Conservation (phyloP, 371 early-diverging fungal species). For the Rhizopus sp. region DNA sequence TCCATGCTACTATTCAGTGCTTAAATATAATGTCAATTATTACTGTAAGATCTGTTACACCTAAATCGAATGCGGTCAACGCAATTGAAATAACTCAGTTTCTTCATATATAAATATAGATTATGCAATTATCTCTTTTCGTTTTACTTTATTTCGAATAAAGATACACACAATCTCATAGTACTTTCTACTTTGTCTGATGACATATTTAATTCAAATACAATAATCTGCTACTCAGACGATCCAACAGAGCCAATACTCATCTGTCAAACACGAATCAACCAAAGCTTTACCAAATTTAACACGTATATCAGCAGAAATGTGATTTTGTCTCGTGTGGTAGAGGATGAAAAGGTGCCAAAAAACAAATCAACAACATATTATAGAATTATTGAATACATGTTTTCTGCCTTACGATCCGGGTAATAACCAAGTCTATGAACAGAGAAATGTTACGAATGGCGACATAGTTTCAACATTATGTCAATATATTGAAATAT, state of each 20-base stretch:
- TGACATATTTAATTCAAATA: too few species aligned
- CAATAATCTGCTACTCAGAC: slow-evolving; percentile 2
- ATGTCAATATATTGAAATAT: slow-evolving; percentile 8
- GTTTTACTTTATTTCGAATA: too few species aligned
- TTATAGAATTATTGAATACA: slow-evolving; percentile 1
- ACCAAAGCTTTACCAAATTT: slow-evolving; percentile 1
- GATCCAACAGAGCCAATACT: slow-evolving; percentile 10
- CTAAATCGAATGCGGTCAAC: too few species aligned
- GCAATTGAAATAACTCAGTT: too few species aligned
- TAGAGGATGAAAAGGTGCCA: background rate
- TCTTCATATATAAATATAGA: too few species aligned
- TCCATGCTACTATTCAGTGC: too few species aligned
- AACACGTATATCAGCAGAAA: slow-evolving; percentile 6
- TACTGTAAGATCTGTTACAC: too few species aligned
- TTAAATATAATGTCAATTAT: too few species aligned
- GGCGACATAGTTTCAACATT: slow-evolving; percentile 8
- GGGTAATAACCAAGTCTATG: slow-evolving; percentile 2
- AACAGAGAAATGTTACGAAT: slow-evolving; percentile 13
- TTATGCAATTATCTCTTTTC: too few species aligned
- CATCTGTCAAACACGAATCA: slow-evolving; percentile 1
- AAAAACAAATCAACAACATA: background rate
- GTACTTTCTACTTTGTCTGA: too few species aligned
- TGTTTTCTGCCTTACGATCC: slow-evolving; percentile 4
- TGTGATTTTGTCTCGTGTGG: background rate
- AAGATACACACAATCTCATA: too few species aligned